These are phyloP conservation scores for Paraleonurus japonicus DNA, from an alignment of 257 asterid species.

Conservation along the genomic window DNA sequence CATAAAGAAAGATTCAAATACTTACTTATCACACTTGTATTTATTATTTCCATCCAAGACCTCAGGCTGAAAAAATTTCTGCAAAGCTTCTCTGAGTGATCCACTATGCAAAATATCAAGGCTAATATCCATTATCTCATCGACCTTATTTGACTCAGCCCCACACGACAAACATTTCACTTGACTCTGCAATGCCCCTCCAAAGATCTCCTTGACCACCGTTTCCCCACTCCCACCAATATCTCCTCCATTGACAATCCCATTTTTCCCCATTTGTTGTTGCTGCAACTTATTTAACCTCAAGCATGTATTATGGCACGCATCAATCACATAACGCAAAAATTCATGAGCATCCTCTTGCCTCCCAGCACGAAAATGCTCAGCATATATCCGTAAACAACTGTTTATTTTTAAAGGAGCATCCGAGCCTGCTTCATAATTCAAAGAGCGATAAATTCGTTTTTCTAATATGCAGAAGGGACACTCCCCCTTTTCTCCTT, in stretches of 20 bases:
- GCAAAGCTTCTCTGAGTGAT: slow-evolving; percentile 82
- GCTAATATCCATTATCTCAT: slow-evolving; percentile 97
- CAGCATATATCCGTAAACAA: slow-evolving; percentile 76
- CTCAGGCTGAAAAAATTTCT: slow-evolving; percentile 89
- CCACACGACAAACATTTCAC: slow-evolving; percentile 97
- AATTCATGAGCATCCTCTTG: slow-evolving; percentile 99
- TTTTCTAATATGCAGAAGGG: slow-evolving; percentile 91
- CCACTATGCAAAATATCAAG: slow-evolving; percentile 85
- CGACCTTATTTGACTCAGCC: slow-evolving; percentile 90
- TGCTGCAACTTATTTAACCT: slow-evolving; percentile 81
- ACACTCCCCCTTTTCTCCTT: slow-evolving; percentile 87
- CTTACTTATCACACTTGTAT: slow-evolving; percentile 93
- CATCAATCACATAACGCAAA: slow-evolving; percentile 94
- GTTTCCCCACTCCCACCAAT: slow-evolving; percentile 58
- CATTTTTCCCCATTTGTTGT: slow-evolving; percentile 54
- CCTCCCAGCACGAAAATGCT: slow-evolving; percentile 80
- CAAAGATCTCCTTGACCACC: slow-evolving; percentile 86
- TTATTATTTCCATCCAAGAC: slow-evolving; percentile 88
- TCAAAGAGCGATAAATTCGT: slow-evolving; percentile 79
- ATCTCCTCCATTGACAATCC: slow-evolving; percentile 50
- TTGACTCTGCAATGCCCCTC: slow-evolving; percentile 94
- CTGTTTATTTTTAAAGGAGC: slow-evolving; percentile 68
- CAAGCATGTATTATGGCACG: slow-evolving; percentile 92
- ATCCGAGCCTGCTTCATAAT: slow-evolving; percentile 60
- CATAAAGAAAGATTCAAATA: slow-evolving; percentile 11